phyloP scores from a whole-genome alignment of 2,329 filamentous ascomycete species.

The Colletotrichum magnum region DNA sequence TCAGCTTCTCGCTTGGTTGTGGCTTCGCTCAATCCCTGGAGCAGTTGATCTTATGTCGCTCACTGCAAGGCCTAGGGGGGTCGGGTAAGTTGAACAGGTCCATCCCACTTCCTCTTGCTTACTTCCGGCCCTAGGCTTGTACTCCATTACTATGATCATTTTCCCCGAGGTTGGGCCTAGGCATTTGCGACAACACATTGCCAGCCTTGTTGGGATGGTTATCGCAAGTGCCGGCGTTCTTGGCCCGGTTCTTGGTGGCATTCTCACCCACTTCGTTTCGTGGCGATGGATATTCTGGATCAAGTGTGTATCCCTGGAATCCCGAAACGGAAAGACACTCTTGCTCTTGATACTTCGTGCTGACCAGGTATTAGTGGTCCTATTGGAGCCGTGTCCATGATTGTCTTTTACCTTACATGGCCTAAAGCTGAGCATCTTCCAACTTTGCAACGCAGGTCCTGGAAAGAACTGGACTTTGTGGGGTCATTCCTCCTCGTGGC shows the following conservation, averaged over 20 bases:
- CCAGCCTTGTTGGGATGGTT: conserved; percentile 63
- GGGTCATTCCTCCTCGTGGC: conserved; percentile 68
- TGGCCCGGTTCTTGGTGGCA: conserved; percentile 66
- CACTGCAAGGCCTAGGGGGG: conserved; percentile 63
- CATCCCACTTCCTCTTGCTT: conserved; percentile 26
- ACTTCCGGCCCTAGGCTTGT: conserved; percentile 57
- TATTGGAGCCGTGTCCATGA: conserved; percentile 61
- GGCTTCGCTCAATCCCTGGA: conserved; percentile 59
- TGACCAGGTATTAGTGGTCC: conserved; percentile 59
- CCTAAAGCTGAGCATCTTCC: conserved; percentile 59
- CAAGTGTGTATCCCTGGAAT: conserved; percentile 58
- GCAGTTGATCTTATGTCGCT: conserved; percentile 59
- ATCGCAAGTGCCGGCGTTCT: conserved; percentile 64
- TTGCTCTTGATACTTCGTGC: conserved; percentile 3
- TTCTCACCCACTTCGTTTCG: conserved; percentile 62
- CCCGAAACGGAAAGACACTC: background rate
- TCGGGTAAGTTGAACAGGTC: conserved; percentile 54
- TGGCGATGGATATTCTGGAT: conserved; percentile 74
- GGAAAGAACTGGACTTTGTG: conserved; percentile 66
- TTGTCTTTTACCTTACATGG: conserved; percentile 65
- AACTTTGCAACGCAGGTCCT: conserved; percentile 54
- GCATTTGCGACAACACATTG: conserved; percentile 58
- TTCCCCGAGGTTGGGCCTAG: conserved; percentile 64
- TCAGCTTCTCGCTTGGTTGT: conserved; percentile 70
- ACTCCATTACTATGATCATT: conserved; percentile 70